Percentiles rank a stretch among this genome's conserved stretches.
phyloP scores from a whole-genome alignment of 805 yeast genomes.

The Yarrowia sp. region DNA sequence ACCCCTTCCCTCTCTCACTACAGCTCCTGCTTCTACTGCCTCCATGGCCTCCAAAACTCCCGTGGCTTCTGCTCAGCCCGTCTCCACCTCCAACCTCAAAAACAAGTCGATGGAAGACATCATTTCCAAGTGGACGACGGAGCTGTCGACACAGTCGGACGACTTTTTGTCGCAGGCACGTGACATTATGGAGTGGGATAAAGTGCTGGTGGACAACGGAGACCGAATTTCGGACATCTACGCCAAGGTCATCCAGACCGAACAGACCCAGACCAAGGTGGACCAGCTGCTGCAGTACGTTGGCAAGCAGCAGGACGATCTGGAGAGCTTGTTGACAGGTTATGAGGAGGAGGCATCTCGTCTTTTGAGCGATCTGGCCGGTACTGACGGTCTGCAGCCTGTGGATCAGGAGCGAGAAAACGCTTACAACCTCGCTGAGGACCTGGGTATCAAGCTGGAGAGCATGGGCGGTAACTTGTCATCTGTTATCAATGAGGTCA shows the following conservation, averaged over 20 bases:
- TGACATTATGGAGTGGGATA: constrained; percentile 83
- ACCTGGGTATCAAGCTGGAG: constrained; percentile 77
- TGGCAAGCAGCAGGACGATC: constrained; percentile 87
- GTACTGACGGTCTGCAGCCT: constrained; percentile 42
- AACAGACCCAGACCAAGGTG: constrained; percentile 76
- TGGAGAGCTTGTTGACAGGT: constrained; percentile 75
- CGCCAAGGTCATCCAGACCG: constrained; percentile 75
- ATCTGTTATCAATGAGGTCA: constrained; percentile 75
- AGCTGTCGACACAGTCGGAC: constrained; percentile 66
- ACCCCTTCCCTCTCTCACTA: not conserved
- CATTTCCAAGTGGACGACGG: constrained; percentile 89
- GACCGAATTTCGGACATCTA: constrained; percentile 77
- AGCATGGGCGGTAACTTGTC: constrained; percentile 72
- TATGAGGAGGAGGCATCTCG: constrained; percentile 63
- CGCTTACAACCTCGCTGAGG: constrained; percentile 84
- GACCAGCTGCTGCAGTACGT: constrained; percentile 85
- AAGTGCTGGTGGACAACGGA: constrained; percentile 76
- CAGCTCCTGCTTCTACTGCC: constrained; percentile 19
- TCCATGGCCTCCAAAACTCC: constrained; percentile 30
- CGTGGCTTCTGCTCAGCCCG: constrained; percentile 49
- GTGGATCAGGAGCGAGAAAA: constrained; percentile 82
- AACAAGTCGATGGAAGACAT: constrained; percentile 92
- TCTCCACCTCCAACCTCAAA: constrained; percentile 59
- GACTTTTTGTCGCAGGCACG: constrained; percentile 73
- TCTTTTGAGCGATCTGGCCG: constrained; percentile 31